These are phyloP conservation scores for Crithidia brevicula DNA, from an alignment of 208 protist species.

Conservation along the genomic window DNA sequence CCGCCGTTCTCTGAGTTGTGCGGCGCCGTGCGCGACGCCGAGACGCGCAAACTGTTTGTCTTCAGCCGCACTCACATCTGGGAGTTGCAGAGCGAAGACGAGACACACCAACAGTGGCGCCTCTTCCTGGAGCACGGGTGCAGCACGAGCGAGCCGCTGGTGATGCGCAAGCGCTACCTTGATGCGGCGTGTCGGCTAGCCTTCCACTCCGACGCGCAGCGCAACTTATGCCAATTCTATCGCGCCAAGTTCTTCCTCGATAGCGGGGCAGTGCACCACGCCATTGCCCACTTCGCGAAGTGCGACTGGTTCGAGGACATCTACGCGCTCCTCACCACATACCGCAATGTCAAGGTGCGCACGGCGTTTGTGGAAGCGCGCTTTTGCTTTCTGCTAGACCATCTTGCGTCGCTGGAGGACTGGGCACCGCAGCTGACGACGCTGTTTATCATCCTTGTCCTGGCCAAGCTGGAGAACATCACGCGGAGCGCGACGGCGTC, in stretches of 20 bases:
- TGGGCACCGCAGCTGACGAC: constrained; percentile 28
- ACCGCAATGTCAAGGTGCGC: constrained; percentile 33
- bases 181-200: constrained; percentile 60
- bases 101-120: constrained; percentile 73
- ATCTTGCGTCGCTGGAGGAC: constrained; percentile 17
- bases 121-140: constrained; percentile 76
- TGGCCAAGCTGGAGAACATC: constrained; percentile 24
- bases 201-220: constrained; percentile 37
- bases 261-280: constrained; percentile 34
- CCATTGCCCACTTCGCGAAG: constrained; percentile 52
- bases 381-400: constrained; percentile 34
- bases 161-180: constrained; percentile 60
- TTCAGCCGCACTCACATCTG: constrained; percentile 57
- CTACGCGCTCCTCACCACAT: constrained; percentile 43
- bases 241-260: constrained; percentile 62
- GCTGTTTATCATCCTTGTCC: constrained; percentile 19
- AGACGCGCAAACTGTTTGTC: constrained; percentile 53
- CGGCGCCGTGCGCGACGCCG: constrained; percentile 56
- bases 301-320: constrained; percentile 76
- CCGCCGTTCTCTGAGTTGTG: constrained; percentile 19
- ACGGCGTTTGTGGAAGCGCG: constrained; percentile 56
- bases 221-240: constrained; percentile 45
- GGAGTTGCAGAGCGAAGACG: constrained; percentile 66
- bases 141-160: constrained; percentile 14
- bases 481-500: constrained; percentile 12